Evolutionary conservation across 2,329 filamentous ascomycete species (phyloP).

Genomic region (Seiridium unicorne): DNA sequence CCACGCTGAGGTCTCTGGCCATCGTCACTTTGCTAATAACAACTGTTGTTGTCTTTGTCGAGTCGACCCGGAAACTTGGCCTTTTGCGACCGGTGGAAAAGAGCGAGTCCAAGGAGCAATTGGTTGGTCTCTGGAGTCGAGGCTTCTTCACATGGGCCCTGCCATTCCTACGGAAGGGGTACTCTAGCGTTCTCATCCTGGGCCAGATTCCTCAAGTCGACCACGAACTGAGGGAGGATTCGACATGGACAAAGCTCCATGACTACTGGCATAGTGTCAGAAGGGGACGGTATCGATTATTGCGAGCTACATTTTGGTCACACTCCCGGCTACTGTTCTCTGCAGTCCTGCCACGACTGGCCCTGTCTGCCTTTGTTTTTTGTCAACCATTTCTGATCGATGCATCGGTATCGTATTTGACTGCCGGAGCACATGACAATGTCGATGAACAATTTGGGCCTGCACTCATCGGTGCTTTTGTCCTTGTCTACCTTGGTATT

Average conservation of each 20-base stretch:
- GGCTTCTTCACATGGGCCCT: background rate
- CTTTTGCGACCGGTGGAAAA: background rate
- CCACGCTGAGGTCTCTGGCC: background rate
- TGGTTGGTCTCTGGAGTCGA: background rate
- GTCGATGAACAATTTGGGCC: background rate
- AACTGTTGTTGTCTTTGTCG: background rate
- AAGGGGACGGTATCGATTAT: background rate
- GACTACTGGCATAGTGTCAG: background rate
- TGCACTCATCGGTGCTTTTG: background rate
- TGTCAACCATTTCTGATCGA: background rate
- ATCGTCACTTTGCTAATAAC: background rate
- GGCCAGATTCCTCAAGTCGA: background rate
- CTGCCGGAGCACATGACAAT: background rate
- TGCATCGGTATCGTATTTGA: background rate
- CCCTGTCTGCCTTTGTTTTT: background rate
- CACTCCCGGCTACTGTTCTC: background rate
- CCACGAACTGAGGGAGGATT: background rate
- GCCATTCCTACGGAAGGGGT: background rate
- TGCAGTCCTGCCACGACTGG: background rate
- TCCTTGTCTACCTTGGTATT: background rate
- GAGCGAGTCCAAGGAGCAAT: background rate
- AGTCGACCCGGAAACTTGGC: background rate
- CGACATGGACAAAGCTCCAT: background rate
- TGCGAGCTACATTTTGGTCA: background rate
- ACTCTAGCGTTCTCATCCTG: background rate